Conservation (phyloP, 2,329 filamentous ascomycete species). For the Chaetomium sp. region DNA sequence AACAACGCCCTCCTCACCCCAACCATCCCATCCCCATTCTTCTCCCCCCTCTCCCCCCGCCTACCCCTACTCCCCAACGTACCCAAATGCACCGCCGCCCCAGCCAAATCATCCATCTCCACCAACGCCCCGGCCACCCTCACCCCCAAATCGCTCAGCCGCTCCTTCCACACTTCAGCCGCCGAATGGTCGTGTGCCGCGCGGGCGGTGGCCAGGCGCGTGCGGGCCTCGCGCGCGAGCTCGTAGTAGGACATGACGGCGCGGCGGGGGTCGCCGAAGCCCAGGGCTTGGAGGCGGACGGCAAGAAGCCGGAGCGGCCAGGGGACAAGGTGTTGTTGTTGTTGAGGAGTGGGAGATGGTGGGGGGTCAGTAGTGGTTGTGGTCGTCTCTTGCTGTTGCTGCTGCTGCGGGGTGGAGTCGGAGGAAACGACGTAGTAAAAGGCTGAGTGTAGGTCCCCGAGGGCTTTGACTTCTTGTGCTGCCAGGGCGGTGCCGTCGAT, state of each 20-base stretch:
- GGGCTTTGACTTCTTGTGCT: constrained; percentile 57
- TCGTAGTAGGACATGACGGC: constrained; percentile 90
- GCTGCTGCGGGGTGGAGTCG: constrained; percentile 27
- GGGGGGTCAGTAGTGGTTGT: background rate
- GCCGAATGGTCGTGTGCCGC: constrained; percentile 45
- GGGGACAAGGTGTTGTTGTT: constrained; percentile 59
- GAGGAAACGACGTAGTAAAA: constrained; percentile 39
- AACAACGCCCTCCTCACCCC: constrained; percentile 56
- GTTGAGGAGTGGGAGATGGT: background rate
- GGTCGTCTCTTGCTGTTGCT: constrained; percentile 28
- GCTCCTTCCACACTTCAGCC: constrained; percentile 59
- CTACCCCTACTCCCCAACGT: constrained; percentile 38
- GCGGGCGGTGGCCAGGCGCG: constrained; percentile 45
- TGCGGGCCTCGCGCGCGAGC: constrained; percentile 69
- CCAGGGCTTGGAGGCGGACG: constrained; percentile 77
- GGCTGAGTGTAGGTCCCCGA: constrained; percentile 54
- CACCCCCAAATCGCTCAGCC: constrained; percentile 70
- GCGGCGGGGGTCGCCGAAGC: constrained; percentile 75
- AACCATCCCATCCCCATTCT: constrained; percentile 33
- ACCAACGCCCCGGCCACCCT: constrained; percentile 60
- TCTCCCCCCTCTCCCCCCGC: constrained; percentile 21
- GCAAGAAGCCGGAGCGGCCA: constrained; percentile 82
- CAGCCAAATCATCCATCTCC: constrained; percentile 82
- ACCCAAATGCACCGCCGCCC: constrained; percentile 66
- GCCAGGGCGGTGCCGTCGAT: constrained; percentile 66